These are phyloP conservation scores for Calocybe indica DNA, from an alignment of 768 basidiomycete genomes.

Conservation along the genomic window DNA sequence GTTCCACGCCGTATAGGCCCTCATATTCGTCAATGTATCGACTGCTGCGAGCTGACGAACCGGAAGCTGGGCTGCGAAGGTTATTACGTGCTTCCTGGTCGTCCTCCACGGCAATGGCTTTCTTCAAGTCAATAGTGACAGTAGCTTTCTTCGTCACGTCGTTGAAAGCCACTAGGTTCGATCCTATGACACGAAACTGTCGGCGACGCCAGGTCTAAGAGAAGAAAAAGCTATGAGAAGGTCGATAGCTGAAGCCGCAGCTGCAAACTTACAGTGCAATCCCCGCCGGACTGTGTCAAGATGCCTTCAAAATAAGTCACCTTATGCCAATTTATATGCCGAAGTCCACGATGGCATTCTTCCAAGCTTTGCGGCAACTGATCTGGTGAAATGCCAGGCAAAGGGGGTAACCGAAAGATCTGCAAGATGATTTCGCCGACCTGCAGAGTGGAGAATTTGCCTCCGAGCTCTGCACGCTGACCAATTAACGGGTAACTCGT, in stretches of 20 bases:
- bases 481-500: constrained; percentile 78
- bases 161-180: constrained; percentile 85
- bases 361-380: constrained; percentile 89
- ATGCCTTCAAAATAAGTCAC: constrained; percentile 90
- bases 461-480: constrained; percentile 54
- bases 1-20: constrained; percentile 62
- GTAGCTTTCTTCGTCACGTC: constrained; percentile 89
- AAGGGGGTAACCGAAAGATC: constrained; percentile 82
- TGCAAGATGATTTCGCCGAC: constrained; percentile 88
- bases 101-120: constrained; percentile 74
- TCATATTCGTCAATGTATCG: constrained; percentile 54
- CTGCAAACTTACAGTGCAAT: constrained; percentile 66
- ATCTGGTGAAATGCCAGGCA: constrained; percentile 74
- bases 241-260: neutral
- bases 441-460: constrained; percentile 57
- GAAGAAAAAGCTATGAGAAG: neutral
- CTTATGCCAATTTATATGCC: constrained; percentile 92
- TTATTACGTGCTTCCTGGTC: constrained; percentile 51
- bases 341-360: constrained; percentile 82
- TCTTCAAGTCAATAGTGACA: constrained; percentile 85
- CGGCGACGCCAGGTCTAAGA: constrained; percentile 76
- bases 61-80: constrained; percentile 27
- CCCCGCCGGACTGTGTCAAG: constrained; percentile 90
- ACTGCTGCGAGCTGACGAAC: constrained; percentile 24
- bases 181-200: constrained; percentile 78